phyloP scores from a whole-genome alignment of 1,139 yeast species.

The Sugiyamaella pinicola region DNA sequence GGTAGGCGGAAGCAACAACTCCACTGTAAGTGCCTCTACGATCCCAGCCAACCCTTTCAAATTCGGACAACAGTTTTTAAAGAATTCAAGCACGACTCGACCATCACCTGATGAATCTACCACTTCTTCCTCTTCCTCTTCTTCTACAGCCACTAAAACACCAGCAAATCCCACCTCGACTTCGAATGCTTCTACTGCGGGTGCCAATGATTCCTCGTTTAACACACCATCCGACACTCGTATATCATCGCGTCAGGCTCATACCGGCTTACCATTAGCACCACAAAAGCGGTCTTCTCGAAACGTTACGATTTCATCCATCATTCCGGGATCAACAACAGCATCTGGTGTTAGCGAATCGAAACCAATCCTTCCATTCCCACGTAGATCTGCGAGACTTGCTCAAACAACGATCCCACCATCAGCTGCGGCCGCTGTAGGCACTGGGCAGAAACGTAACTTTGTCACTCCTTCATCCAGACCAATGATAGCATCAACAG shows the following conservation, averaged over 20 bases:
- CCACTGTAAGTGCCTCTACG: neutral
- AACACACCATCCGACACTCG: slow-evolving; percentile 18
- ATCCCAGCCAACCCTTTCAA: slow-evolving; percentile 24
- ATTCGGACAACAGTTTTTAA: slow-evolving; percentile 25
- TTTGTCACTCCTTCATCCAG: slow-evolving; percentile 13
- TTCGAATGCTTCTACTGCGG: neutral
- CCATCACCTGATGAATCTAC: slow-evolving; percentile 5
- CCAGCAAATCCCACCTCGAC: neutral
- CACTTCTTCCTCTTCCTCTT: neutral
- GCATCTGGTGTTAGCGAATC: neutral
- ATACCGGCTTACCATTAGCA: slow-evolving; percentile 30
- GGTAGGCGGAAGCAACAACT: neutral
- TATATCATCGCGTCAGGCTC: slow-evolving; percentile 6
- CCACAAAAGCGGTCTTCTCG: slow-evolving; percentile 35
- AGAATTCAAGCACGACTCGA: slow-evolving; percentile 1
- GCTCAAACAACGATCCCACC: slow-evolving; percentile 9
- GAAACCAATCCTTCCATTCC: slow-evolving; percentile 12
- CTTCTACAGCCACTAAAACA: neutral
- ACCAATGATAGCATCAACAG: neutral
- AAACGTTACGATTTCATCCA: slow-evolving; percentile 20
- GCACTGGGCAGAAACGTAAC: slow-evolving; percentile 16
- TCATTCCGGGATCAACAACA: slow-evolving; percentile 1
- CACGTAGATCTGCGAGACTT: slow-evolving; percentile 16
- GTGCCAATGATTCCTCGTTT: slow-evolving; percentile 4
- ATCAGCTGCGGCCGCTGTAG: neutral